Evolutionary conservation across 331 rosid genomes (phyloP).

Genomic region (Rhamnella rubrinervis): DNA sequence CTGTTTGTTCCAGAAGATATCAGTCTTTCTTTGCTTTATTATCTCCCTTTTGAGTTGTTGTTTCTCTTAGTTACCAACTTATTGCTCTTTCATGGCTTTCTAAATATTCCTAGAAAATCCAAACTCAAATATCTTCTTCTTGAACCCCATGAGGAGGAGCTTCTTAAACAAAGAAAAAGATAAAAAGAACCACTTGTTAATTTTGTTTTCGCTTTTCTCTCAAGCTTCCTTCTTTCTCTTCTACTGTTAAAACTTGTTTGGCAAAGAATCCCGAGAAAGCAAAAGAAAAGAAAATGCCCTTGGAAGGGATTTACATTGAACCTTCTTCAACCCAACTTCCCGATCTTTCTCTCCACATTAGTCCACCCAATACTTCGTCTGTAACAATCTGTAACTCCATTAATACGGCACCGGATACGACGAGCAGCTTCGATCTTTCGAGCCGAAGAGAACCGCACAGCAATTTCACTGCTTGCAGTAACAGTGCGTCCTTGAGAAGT

Average conservation of each 20-base stretch:
- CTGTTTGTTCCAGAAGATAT: conserved; percentile 27
- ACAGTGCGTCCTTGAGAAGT: conserved; percentile 10
- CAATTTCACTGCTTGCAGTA: neutral
- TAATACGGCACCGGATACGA: conserved; percentile 1
- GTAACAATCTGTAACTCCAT: conserved; percentile 29
- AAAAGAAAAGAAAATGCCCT: conserved; percentile 64
- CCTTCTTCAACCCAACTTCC: conserved; percentile 53
- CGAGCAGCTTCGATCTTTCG: conserved; percentile 31
- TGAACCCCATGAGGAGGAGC: no score
- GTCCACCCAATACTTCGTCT: conserved; percentile 60
- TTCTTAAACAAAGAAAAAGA: neutral
- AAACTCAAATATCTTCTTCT: no score
- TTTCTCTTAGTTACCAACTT: neutral
- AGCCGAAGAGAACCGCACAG: conserved; percentile 17
- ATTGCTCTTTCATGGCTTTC: conserved; percentile 20
- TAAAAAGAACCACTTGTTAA: neutral
- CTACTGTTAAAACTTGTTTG: neutral
- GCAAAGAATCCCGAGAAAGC: neutral
- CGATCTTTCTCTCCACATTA: conserved; percentile 92
- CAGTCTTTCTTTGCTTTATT: conserved; percentile 6
- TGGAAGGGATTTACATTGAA: conserved; percentile 79
- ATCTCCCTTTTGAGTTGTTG: neutral
- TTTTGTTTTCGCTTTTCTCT: neutral
- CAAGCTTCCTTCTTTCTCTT: neutral
- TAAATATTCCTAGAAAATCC: neutral